Percentiles rank a stretch among this genome's conserved stretches.
These are phyloP conservation scores for Apiotrichum domesticum DNA, from an alignment of 1,284 basidiomycete genomes.

Conservation along the genomic window DNA sequence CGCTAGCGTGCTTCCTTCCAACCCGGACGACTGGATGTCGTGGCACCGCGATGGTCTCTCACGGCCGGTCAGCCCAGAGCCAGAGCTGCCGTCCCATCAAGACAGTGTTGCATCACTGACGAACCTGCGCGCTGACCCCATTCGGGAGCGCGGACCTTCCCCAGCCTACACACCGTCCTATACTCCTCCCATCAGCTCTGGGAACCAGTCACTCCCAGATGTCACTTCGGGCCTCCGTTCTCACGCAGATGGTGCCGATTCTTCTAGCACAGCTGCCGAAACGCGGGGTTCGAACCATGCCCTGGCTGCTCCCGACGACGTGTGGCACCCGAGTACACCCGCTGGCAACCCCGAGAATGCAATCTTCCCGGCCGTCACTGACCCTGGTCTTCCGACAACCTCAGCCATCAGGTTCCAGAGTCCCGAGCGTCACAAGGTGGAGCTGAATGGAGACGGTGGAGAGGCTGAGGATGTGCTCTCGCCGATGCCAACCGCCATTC, in stretches of 20 bases:
- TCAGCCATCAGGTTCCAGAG: not conserved
- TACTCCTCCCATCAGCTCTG: not conserved
- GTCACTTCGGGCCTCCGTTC: conserved; percentile 20
- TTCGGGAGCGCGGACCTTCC: conserved; percentile 38
- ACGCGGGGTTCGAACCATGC: not conserved
- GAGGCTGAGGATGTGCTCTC: not conserved
- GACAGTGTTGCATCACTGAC: not conserved
- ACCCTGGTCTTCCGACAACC: not conserved
- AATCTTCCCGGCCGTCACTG: not conserved
- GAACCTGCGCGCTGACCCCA: not conserved
- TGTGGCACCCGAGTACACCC: not conserved
- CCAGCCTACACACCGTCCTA: conserved; percentile 39
- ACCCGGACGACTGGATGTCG: conserved; percentile 18
- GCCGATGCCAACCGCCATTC: not conserved
- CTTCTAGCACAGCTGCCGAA: conserved; percentile 6
- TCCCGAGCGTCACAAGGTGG: not conserved
- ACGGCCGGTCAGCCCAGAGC: conserved; percentile 8
- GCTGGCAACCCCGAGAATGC: not conserved
- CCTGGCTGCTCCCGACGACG: not conserved
- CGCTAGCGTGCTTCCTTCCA: conserved; percentile 34
- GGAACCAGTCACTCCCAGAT: conserved; percentile 12
- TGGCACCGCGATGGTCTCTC: conserved; percentile 25
- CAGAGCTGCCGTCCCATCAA: not conserved
- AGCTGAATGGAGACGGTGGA: not conserved
- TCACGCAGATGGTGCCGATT: conserved; percentile 12